These are phyloP conservation scores for Cercospora beticola DNA, from an alignment of 2,329 filamentous ascomycete species.

Conservation along the genomic window DNA sequence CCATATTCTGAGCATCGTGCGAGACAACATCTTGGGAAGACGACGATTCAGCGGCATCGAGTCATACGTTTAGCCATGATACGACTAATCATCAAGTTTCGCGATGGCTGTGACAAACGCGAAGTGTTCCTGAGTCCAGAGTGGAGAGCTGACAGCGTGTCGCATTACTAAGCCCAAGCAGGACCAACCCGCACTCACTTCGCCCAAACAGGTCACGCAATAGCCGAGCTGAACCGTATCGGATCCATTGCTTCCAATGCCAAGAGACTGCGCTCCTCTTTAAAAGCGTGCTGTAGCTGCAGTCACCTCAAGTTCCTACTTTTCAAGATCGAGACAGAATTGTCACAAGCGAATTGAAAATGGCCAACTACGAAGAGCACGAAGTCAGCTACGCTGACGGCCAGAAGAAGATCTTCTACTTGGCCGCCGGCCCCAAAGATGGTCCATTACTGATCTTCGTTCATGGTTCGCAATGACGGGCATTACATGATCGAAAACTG, in stretches of 20 bases:
- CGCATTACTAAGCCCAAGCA: not conserved
- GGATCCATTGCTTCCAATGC: not conserved
- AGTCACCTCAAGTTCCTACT: not conserved
- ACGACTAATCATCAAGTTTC: not conserved
- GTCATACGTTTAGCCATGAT: not conserved
- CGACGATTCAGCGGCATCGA: not conserved
- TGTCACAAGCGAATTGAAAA: not conserved
- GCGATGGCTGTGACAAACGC: not conserved
- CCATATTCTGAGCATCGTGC: not conserved
- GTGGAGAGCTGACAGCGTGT: not conserved
- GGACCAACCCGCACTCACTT: not conserved
- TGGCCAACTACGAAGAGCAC: slow-evolving; percentile 26
- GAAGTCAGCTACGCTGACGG: slow-evolving; percentile 24
- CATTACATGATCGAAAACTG: not conserved
- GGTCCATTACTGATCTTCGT: slow-evolving; percentile 34
- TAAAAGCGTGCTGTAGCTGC: not conserved
- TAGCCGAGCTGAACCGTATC: slow-evolving; percentile 2
- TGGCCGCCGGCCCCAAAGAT: slow-evolving; percentile 31
- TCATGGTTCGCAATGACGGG: slow-evolving; percentile 22
- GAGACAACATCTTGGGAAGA: no score
- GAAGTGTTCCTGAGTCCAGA: not conserved
- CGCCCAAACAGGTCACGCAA: not conserved
- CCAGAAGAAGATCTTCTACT: slow-evolving; percentile 32
- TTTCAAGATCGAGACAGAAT: not conserved
- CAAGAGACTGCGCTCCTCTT: not conserved